Base-by-base conservation (phyloP, 257 asterid species). In the Oldenlandia corymbosa region DNA sequence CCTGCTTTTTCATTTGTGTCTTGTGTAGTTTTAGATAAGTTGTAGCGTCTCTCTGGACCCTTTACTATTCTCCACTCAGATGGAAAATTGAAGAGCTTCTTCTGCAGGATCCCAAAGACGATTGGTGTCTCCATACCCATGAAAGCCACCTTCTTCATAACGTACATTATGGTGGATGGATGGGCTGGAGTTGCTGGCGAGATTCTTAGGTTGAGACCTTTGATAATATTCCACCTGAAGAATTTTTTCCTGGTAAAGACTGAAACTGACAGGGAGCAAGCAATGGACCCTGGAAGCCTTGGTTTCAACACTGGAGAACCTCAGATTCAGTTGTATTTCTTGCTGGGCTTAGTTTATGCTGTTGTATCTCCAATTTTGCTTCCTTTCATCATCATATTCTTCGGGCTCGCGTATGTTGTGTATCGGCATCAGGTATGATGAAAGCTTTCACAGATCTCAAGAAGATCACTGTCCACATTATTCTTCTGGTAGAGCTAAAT, bases 171-270 rank as follows among this genome's bases (percentile, higher is more conserved):
- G 96, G 83, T 91, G 65, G 97, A 91, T 57, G 97, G 97, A 66
- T 88, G 98, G 98, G 95, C 96, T 62, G 98, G 96, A 68, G 80
- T 85, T 37, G 98, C 96, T 0, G 98, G 91, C 46, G 98, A 91
- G 79, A 88, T 88, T 66, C 78, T 91, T 45, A 77, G 96, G 67
- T 60, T 91, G 77, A 91, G 79, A 71, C 96, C 96, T 1, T 72
- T 91, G 68, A 77, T 91, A 67, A 76, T 91, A 61, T 91, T 62
- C 71, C 98, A 91, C 71, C 73, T 91, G 52, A 91, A 84, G 67
- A 88, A 85, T 79, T 81, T 77, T 75, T 91, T 91, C 78, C 70
- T 86, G 72, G 98, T 91, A 67, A 91, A 88, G 82, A 91, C 98
- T 49, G 98, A 91, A 48, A 86, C 82, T 70, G 98, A 88, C 62